Conservation (phyloP, 1,139 yeast genomes). For the Kodamaea anthophila region DNA sequence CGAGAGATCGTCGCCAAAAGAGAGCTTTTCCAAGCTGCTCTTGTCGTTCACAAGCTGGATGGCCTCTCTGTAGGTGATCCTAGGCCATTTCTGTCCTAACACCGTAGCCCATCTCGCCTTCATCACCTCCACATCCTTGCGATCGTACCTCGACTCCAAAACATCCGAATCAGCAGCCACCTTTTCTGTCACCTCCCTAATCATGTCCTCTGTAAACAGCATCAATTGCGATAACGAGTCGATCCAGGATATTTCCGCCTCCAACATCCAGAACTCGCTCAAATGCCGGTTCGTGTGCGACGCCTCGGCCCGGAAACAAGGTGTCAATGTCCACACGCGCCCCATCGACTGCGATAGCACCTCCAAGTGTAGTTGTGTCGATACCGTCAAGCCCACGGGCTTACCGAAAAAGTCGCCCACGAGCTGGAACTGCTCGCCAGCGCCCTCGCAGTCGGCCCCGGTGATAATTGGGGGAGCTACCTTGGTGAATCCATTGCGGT, state of each 20-base stretch:
- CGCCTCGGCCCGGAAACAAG: slow-evolving; percentile 91
- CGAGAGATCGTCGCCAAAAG: slow-evolving; percentile 70
- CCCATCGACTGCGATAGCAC: slow-evolving; percentile 67
- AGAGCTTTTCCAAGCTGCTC: slow-evolving; percentile 22
- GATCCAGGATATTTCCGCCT: slow-evolving; percentile 78
- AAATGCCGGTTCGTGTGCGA: slow-evolving; percentile 89
- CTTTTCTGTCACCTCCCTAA: slow-evolving; percentile 44
- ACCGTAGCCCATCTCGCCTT: slow-evolving; percentile 19
- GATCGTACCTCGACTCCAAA: slow-evolving; percentile 34
- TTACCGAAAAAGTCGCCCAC: slow-evolving; percentile 52
- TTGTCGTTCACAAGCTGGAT: slow-evolving; percentile 37
- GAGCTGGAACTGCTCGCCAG: slow-evolving; percentile 78
- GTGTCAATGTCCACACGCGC: slow-evolving; percentile 84
- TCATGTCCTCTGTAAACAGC: slow-evolving; percentile 61
- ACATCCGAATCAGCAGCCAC: slow-evolving; percentile 36
- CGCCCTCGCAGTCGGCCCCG: slow-evolving; percentile 94
- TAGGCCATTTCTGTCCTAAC: slow-evolving; percentile 52
- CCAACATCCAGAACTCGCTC: slow-evolving; percentile 97
- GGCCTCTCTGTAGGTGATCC: slow-evolving; percentile 73
- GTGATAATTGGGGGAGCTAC: slow-evolving; percentile 85
- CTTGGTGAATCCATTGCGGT: slow-evolving; percentile 50
- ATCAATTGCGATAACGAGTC: slow-evolving; percentile 56
- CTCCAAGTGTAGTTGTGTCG: slow-evolving; percentile 89
- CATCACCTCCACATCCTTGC: slow-evolving; percentile 23
- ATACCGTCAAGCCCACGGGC: slow-evolving; percentile 73